Evolutionary conservation across 805 yeast genomes (phyloP).

Genomic region (Diddensiella transvaalensis): DNA sequence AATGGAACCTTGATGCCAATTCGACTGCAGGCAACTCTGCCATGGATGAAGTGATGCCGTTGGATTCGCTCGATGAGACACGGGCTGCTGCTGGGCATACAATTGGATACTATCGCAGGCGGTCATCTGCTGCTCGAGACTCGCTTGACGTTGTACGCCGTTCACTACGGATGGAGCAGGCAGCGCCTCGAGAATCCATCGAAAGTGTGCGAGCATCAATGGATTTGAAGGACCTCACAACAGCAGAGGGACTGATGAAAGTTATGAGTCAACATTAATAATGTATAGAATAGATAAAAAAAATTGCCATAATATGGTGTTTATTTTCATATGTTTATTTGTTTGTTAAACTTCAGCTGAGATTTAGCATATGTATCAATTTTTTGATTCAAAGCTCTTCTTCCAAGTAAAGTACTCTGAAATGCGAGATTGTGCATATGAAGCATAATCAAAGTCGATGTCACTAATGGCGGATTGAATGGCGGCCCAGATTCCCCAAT

Average conservation of each 20-base stretch:
- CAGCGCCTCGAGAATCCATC: conserved; percentile 20
- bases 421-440: conserved; percentile 56
- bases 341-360: neutral
- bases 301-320: neutral
- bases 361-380: neutral
- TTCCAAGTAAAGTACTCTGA: conserved; percentile 72
- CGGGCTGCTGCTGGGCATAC: conserved; percentile 20
- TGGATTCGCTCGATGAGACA: neutral
- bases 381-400: conserved; percentile 11
- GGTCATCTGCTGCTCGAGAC: conserved; percentile 15
- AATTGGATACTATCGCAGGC: conserved; percentile 18
- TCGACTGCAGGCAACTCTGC: neutral
- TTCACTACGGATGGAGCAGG: conserved; percentile 24
- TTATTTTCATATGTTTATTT: neutral
- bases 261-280: conserved; percentile 18
- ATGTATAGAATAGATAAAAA: neutral
- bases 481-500: conserved; percentile 83
- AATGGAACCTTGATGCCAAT: conserved; percentile 4
- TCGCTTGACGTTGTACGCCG: conserved; percentile 29
- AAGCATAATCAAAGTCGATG: conserved; percentile 67
- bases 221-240: conserved; percentile 32
- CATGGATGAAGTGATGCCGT: neutral
- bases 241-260: conserved; percentile 34
- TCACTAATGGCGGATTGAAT: conserved; percentile 66
- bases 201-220: conserved; percentile 23